Conservation (phyloP, 805 yeast species). For the Danielia reshetovae region DNA sequence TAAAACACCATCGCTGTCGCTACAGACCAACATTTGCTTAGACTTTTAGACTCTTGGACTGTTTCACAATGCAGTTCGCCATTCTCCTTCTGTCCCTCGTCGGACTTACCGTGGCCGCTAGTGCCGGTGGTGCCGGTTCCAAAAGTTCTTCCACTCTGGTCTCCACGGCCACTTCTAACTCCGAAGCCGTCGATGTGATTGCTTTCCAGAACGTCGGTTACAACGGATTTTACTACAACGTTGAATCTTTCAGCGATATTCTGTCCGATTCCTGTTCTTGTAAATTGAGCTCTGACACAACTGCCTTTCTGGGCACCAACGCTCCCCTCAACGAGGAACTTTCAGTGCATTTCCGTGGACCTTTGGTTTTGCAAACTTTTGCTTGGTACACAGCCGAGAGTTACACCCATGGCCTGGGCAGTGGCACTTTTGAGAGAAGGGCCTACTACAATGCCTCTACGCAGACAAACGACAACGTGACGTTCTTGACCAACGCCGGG, state of each 20-base stretch:
- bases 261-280: conserved; percentile 46
- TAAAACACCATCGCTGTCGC: too few relatives aligned
- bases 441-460: conserved; percentile 54
- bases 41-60: too few relatives aligned
- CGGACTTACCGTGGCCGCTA: not conserved
- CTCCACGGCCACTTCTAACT: conserved; percentile 2
- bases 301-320: conserved; percentile 51
- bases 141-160: not conserved
- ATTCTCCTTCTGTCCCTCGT: not conserved
- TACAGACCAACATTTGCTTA: too few relatives aligned
- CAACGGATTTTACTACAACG: conserved; percentile 49
- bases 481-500: conserved; percentile 66
- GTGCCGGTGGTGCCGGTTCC: not conserved
- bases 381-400: conserved; percentile 50
- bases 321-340: conserved; percentile 67
- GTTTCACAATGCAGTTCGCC: not conserved
- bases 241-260: conserved; percentile 39
- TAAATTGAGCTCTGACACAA: conserved; percentile 31
- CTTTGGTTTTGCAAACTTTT: conserved; percentile 55
- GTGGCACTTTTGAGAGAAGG: conserved; percentile 52
- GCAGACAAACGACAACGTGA: conserved; percentile 56
- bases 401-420: conserved; percentile 20
- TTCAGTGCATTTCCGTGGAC: conserved; percentile 79
- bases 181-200: conserved; percentile 36
- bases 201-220: conserved; percentile 56